Base-by-base conservation (phyloP, 345 rosid species). In the Pelargonium nanum region DNA sequence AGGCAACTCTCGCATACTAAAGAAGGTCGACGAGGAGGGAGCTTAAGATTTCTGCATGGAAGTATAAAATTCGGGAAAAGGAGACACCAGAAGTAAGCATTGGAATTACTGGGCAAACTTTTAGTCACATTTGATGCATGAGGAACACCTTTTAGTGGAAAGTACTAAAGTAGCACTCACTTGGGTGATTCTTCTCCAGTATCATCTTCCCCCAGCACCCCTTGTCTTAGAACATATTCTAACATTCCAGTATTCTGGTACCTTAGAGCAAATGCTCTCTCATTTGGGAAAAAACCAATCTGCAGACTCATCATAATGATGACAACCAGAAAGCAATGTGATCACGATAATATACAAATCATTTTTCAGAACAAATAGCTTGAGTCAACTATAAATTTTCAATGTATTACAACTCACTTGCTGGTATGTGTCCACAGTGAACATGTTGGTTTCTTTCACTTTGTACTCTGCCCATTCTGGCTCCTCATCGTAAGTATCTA, bases 171-270 rank as follows among this genome's bases (percentile, higher is more conserved):
- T 57, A 69, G 53, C 54, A 73, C 78, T 80, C 61, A 83, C 98
- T 81, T 86, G 44, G 96, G 98, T 62, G 83, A 87, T 60, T 85
- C 93, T 74, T 89, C 98, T 57, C 83, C 98, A n/a, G 81, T 89
- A 71, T 92, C 98, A 72, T 92, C 95, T 74, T 92, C 96, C 55
- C 98, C 98, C 0, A 89, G 79, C 59, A 89, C 96, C 15, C 98
- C 96, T 75, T 85, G 86, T 74, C 98, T 85, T 71, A 89, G 59
- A 1, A 84, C 87, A 0, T 79, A 78, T 64, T 92, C 96, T 58
- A 89, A 69, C 95, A 92, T 89, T 64, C 95, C 95, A 66, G 95
- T 95, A 1, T 91, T 85, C 68, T 81, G 96, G 75, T 92, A 92
- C 65, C 95, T 77, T 63, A 89, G 65, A 0, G 93, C 74, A 78